Evolutionary conservation across 805 yeast species (phyloP).

Genomic region (Kodamaea jinghongensis): DNA sequence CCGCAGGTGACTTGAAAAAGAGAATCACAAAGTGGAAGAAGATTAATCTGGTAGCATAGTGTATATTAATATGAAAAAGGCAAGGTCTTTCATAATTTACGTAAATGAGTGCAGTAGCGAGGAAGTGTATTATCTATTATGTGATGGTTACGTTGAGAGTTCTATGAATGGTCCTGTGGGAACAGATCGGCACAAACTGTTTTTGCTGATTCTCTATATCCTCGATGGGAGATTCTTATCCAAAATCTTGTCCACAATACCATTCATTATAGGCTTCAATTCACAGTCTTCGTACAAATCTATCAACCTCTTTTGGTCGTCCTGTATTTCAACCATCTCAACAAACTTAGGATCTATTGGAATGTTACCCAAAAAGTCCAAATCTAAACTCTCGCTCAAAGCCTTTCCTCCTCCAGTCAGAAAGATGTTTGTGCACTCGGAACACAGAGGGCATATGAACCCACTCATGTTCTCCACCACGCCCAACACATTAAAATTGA

Average conservation of each 20-base stretch:
- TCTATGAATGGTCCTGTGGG: no score
- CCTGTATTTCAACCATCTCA: slow-evolving; percentile 74
- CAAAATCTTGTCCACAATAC: slow-evolving; percentile 34
- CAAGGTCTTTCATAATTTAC: no score
- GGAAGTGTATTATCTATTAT: no score
- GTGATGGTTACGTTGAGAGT: no score
- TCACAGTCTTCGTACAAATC: slow-evolving; percentile 35
- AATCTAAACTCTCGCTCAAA: slow-evolving; percentile 57
- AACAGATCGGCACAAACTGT: no score
- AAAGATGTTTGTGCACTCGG: slow-evolving; percentile 88
- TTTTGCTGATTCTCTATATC: no score
- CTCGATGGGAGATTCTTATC: slow-evolving; percentile 28
- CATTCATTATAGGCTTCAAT: slow-evolving; percentile 36
- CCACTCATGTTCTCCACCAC: slow-evolving; percentile 97
- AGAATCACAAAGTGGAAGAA: slow-evolving; percentile 72
- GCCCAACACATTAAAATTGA: slow-evolving; percentile 75
- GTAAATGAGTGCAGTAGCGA: no score
- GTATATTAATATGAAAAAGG: neutral
- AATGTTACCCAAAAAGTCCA: slow-evolving; percentile 78
- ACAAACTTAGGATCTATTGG: slow-evolving; percentile 95
- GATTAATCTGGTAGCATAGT: slow-evolving; percentile 27
- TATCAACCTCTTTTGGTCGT: slow-evolving; percentile 31
- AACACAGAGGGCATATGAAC: slow-evolving; percentile 89
- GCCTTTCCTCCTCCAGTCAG: slow-evolving; percentile 88
- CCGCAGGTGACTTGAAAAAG: slow-evolving; percentile 77